Evolutionary conservation across 768 basidiomycete species (phyloP), one percentile per base, ranked within the genome.

Genomic region (Boletus edulis): DNA sequence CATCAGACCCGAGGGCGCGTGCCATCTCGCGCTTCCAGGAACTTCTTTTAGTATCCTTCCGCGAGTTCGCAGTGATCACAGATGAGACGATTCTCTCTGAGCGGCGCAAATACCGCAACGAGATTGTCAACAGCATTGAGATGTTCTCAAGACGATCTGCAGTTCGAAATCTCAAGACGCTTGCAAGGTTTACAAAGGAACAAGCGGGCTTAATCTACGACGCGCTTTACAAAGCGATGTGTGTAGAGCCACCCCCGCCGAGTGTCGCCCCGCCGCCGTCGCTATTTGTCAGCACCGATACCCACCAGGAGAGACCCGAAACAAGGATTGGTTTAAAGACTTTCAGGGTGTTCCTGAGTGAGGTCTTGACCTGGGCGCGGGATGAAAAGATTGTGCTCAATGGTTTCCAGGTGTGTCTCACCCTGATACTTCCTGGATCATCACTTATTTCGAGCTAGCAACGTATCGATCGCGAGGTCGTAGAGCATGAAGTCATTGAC

Each of bases 21-120:
- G 92, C 94, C 20, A 96, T 98, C 64, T 98, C 94, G 10, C 87
- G 91, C 52, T 99, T 99, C 81, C 97, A 98, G 71, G 95, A 99
- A 73, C 84, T 94, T 1, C 85, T 98, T 40, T 85, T 98, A 8
- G 87, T 99, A 52, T 96, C 97, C 3, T 99, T 99, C 83, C 84
- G 97, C 53, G 97, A 99, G 68, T 98, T 99, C 69, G 89, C 92
- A 5, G 81, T 94, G 58, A 97, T 99, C 70, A 94, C 94, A 0
- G 96, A 98, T 62, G 97, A 98, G 11, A 89, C 89, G 17, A 98
- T 99, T 63, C 81, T 83, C 15, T 78, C 82, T 13, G 97, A 99
- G 71, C 86, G 97, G 22, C 82, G 83, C 58, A 83, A 87, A 46
- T 93, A 90, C 76, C 82, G 96, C 46, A 82, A 85, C 34, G 94